Percentiles rank a stretch among this genome's conserved stretches.
These are phyloP conservation scores for Saccharomyces jurei DNA, from an alignment of 805 yeast genomes.

Conservation along the genomic window DNA sequence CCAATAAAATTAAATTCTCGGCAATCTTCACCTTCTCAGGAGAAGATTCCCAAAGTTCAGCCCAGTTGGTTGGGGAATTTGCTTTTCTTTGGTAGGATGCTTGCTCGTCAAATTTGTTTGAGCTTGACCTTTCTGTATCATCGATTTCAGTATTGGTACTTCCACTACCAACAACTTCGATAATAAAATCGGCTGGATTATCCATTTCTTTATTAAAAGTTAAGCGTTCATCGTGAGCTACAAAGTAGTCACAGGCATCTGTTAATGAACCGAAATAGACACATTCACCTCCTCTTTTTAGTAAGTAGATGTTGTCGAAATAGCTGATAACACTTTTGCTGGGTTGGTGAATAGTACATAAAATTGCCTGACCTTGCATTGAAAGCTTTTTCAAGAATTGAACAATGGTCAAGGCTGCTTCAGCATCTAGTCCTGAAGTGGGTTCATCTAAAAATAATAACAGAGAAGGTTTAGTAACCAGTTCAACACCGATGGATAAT, in stretches of 20 bases:
- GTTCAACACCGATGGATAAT: constrained; percentile 44
- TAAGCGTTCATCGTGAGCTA: constrained; percentile 49
- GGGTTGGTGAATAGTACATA: constrained; percentile 58
- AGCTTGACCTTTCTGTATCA: constrained; percentile 13
- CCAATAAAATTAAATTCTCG: neutral
- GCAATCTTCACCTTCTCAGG: neutral
- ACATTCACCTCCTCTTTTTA: constrained; percentile 60
- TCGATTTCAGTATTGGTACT: constrained; percentile 45
- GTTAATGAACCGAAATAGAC: constrained; percentile 67
- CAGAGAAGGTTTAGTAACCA: constrained; percentile 45
- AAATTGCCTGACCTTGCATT: constrained; percentile 43
- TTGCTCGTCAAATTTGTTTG: neutral
- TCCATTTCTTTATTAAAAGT: constrained; percentile 39
- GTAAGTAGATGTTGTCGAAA: constrained; percentile 49
- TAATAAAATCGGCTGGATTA: constrained; percentile 63
- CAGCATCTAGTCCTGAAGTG: constrained; percentile 51
- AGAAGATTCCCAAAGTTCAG: constrained; percentile 11
- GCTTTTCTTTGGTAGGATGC: neutral
- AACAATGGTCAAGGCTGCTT: constrained; percentile 51
- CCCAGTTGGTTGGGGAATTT: constrained; percentile 4
- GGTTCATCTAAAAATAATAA: constrained; percentile 50
- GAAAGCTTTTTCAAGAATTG: constrained; percentile 41
- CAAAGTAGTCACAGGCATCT: constrained; percentile 40
- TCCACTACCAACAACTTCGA: constrained; percentile 58
- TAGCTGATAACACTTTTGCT: constrained; percentile 49